Percentiles rank a stretch among this genome's conserved stretches.
Conservation (phyloP, 2,329 filamentous ascomycete species). For the Trichoderma sp. region DNA sequence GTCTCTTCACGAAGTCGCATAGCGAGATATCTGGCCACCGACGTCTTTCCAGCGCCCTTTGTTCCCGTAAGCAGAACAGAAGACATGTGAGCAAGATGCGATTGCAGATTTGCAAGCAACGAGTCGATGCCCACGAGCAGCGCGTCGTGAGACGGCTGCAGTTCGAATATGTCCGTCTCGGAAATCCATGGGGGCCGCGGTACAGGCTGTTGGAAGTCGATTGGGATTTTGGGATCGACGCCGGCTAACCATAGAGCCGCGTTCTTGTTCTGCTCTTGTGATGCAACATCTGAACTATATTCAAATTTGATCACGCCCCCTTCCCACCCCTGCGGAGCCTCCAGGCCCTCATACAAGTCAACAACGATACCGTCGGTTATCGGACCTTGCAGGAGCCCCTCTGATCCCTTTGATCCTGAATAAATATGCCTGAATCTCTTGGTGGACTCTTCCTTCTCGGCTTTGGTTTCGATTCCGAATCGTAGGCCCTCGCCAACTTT, state of each 20-base stretch:
- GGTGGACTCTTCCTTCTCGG: conserved; percentile 76
- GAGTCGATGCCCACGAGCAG: conserved; percentile 82
- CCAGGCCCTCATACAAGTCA: conserved; percentile 58
- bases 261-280: conserved; percentile 52
- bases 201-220: conserved; percentile 78
- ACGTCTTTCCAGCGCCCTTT: conserved; percentile 87
- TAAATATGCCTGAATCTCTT: conserved; percentile 75
- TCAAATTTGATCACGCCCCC: conserved; percentile 85
- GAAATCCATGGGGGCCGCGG: conserved; percentile 63
- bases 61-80: conserved; percentile 89
- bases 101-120: conserved; percentile 71
- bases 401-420: conserved; percentile 55
- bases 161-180: conserved; percentile 52
- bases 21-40: conserved; percentile 75
- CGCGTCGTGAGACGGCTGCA: conserved; percentile 60
- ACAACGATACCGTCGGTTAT: conserved; percentile 88
- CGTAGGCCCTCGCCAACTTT: conserved; percentile 70
- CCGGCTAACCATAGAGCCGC: conserved; percentile 73
- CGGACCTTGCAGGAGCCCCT: conserved; percentile 77
- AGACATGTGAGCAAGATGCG: conserved; percentile 80
- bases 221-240: conserved; percentile 70
- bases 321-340: conserved; percentile 68
- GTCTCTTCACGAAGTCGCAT: conserved; percentile 71
- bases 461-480: conserved; percentile 85
- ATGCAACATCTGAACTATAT: conserved; percentile 39